A percentile compares a stretch with the other conserved stretches of the same genome.
Conservation (phyloP, 441 rosid genomes). For the Pelargonium australe region DNA sequence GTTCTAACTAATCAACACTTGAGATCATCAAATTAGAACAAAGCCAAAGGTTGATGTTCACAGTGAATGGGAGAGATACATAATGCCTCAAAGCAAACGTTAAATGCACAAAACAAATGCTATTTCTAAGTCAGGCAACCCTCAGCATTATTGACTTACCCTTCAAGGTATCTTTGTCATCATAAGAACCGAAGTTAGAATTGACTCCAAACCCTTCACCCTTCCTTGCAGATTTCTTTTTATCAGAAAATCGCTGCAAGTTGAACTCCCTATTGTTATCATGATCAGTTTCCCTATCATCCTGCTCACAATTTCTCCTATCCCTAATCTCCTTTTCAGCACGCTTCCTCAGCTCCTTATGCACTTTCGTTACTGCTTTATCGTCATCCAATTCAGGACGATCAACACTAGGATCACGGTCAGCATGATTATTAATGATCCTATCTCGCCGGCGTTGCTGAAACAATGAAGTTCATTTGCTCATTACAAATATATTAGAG, state of each 20-base stretch:
- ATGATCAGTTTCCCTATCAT: conserved; percentile 54
- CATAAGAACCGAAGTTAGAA: conserved; percentile 48
- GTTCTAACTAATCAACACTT: background rate
- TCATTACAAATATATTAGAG: conserved; percentile 16
- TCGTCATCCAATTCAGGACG: conserved; percentile 57
- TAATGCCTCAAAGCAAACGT: background rate
- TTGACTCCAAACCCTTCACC: conserved; percentile 46
- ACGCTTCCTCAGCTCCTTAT: conserved; percentile 63
- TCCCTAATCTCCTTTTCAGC: conserved; percentile 65
- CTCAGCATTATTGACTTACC: conserved; percentile 31
- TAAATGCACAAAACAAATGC: background rate
- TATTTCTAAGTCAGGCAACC: conserved; percentile 4
- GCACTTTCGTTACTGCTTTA: conserved; percentile 38
- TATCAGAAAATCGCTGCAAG: conserved; percentile 49
- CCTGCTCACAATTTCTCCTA: conserved; percentile 39
- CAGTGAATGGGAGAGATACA: background rate
- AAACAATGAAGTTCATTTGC: conserved; percentile 25
- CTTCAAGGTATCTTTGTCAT: conserved; percentile 64
- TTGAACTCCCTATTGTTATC: conserved; percentile 52
- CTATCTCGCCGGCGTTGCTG: conserved; percentile 59
- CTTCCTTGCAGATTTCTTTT: conserved; percentile 37
- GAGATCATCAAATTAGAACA: background rate
- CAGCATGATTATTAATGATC: conserved; percentile 39
- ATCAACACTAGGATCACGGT: conserved; percentile 52
- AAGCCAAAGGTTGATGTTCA: too few species aligned